Conservation (phyloP, 2,329 filamentous ascomycete species). For the Colletotrichum somersetense region DNA sequence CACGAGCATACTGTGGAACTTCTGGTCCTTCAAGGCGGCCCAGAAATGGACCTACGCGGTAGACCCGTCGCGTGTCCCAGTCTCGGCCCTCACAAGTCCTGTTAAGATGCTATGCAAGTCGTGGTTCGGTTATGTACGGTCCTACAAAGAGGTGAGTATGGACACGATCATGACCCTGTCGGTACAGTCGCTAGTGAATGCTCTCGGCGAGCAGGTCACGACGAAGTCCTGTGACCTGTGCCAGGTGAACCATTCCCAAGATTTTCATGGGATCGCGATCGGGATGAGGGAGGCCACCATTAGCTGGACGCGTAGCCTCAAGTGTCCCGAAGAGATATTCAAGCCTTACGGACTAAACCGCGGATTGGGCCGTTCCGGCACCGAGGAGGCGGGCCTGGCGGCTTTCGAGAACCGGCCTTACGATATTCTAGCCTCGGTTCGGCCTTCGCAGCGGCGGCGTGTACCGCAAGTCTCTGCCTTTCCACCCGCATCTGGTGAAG, state of each 20-base stretch:
- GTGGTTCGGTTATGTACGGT: background rate
- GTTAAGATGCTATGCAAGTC: background rate
- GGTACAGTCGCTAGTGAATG: background rate
- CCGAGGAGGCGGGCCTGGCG: too few relatives aligned
- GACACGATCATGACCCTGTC: conserved; percentile 3
- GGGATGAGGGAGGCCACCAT: conserved; percentile 1
- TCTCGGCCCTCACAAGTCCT: background rate
- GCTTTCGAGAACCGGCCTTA: background rate
- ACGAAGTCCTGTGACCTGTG: background rate
- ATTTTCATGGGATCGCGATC: conserved; percentile 1
- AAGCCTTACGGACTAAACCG: background rate
- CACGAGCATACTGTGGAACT: conserved; percentile 11
- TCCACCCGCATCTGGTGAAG: background rate
- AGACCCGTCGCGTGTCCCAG: conserved; percentile 5
- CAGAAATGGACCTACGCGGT: conserved; percentile 10
- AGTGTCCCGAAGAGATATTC: background rate
- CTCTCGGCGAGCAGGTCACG: conserved; percentile 7
- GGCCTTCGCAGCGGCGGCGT: background rate
- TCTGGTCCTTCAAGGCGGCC: conserved; percentile 34
- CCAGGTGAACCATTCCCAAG: background rate
- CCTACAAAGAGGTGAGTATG: background rate
- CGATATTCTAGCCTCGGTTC: too few relatives aligned
- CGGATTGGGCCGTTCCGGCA: background rate
- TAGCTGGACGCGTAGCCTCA: background rate
- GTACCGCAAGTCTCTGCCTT: background rate